These are phyloP conservation scores for Aeschynomene evenia DNA, from an alignment of 306 rosid genomes.

Conservation along the genomic window DNA sequence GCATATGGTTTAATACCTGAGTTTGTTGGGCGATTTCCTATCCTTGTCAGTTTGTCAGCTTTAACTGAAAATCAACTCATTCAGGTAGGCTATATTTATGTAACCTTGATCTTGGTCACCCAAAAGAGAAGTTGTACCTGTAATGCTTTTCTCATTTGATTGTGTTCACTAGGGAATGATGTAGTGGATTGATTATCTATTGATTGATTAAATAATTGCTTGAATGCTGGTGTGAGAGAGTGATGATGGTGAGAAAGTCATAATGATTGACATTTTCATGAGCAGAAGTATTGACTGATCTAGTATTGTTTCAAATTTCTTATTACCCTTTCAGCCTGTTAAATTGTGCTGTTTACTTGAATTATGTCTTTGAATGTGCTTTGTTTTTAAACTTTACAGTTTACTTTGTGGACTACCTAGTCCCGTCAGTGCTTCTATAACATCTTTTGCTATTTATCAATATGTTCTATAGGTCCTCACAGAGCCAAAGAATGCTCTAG, in stretches of 20 bases:
- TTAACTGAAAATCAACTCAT: slow-evolving; percentile 87
- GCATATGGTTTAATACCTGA: slow-evolving; percentile 95
- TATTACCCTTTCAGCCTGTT: neutral
- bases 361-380: neutral
- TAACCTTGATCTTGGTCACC: slow-evolving; percentile 11
- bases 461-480: slow-evolving; percentile 65
- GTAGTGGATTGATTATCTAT: slow-evolving; percentile 12
- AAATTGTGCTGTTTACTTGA: slow-evolving; percentile 3
- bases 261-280: neutral
- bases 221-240: neutral
- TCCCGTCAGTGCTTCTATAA: neutral
- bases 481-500: slow-evolving; percentile 94
- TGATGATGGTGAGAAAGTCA: neutral
- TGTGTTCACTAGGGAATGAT: slow-evolving; percentile 8
- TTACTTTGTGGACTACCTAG: slow-evolving; percentile 13
- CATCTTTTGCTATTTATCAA: slow-evolving; percentile 20
- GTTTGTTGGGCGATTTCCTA: slow-evolving; percentile 95
- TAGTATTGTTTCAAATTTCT: neutral
- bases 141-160: slow-evolving; percentile 9
- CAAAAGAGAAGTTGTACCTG: neutral
- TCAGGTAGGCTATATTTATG: slow-evolving; percentile 54
- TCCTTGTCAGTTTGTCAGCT: slow-evolving; percentile 90
- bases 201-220: slow-evolving; percentile 13
- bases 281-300: slow-evolving; percentile 1
- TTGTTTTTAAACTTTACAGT: neutral